Base-by-base conservation (phyloP, 1,284 basidiomycete species). In the Serendipita sp. region DNA sequence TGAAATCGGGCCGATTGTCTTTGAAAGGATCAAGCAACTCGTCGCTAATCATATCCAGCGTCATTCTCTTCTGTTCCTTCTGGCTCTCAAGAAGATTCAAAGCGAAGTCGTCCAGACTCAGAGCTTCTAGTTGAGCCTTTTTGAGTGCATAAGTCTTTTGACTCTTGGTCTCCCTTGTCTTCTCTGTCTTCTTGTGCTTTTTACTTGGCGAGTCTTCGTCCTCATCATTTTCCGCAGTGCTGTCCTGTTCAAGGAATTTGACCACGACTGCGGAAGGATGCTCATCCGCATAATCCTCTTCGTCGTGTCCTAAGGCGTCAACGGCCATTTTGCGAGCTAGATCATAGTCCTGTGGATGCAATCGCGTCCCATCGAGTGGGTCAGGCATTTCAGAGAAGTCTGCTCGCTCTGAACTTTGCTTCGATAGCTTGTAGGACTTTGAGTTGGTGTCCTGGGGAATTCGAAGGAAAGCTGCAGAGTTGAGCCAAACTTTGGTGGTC, bases 321-420 rank as follows among this genome's bases (percentile, higher is more conserved):
- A 92, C 91, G 41, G 96, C 95, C 93, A 99, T 98, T 77, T 99
- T 98, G 53, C 93, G 86, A 1, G 96, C 95, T 62, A 98, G 82
- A 69, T 97, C 93, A 72, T 99, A 99, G 74, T 99, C 95, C 73
- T 97, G 93, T 0, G 93, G 93, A 72, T 99, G 96, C 66, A 99
- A 93, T 13, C 96, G 88, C 26, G 95, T 99, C 70, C 87, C 85
- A 72, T 99, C 96, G 53, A 99, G 78, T 2, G 93, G 91, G 73
- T 99, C 95, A 10, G 89, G 86, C 10, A 82, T 78, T 65, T 85
- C 81, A 3, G 72, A 69, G 63, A 87, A 84, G 61, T 87, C 83
- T 35, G 70, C 69, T 35, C 71, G 68, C 12, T 55, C 47, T 13
- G 72, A 68, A 41, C 70, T 68, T 30, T 74, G 71, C 15, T 70